phyloP scores from a whole-genome alignment of 495 filamentous ascomycete species.

The Massariosphaeria phaeospora region DNA sequence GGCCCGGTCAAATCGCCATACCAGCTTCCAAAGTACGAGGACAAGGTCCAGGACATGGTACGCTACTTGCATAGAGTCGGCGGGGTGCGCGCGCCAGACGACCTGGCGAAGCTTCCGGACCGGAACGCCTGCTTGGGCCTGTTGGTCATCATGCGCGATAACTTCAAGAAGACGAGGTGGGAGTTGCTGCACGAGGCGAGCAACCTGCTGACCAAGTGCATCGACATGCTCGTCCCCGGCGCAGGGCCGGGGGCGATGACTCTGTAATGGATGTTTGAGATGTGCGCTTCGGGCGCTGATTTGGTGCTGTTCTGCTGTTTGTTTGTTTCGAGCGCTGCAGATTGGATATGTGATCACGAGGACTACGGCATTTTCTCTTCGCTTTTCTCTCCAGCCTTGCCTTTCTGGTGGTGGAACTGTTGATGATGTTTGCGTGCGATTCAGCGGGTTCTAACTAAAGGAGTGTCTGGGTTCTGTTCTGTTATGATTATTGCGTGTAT shows the following conservation, averaged over 20 bases:
- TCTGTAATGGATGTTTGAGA: neutral
- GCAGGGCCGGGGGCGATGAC: constrained; percentile 1
- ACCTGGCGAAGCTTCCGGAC: constrained; percentile 66
- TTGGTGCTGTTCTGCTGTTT: neutral
- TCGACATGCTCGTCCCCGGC: constrained; percentile 50
- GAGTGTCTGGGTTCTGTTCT: too few species aligned
- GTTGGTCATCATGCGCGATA: constrained; percentile 73
- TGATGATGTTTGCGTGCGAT: too few species aligned
- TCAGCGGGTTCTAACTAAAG: too few species aligned
- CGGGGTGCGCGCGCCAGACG: constrained; percentile 71
- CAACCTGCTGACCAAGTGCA: constrained; percentile 72
- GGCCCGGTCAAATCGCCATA: constrained; percentile 58
- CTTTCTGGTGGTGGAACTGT: too few species aligned
- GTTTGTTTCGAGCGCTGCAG: neutral
- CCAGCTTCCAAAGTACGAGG: constrained; percentile 53
- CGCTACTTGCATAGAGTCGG: constrained; percentile 69
- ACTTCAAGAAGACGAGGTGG: constrained; percentile 81
- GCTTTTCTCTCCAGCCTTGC: neutral
- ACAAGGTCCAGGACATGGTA: constrained; percentile 74
- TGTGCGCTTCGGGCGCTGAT: neutral
- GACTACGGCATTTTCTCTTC: neutral
- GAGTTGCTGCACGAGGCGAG: constrained; percentile 85
- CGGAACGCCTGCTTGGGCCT: constrained; percentile 80
- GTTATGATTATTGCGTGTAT: too few species aligned
- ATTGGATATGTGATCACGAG: neutral